These are phyloP conservation scores for Salisapilia sapeloensis DNA, from an alignment of 352 stramenopile species.

Conservation along the genomic window DNA sequence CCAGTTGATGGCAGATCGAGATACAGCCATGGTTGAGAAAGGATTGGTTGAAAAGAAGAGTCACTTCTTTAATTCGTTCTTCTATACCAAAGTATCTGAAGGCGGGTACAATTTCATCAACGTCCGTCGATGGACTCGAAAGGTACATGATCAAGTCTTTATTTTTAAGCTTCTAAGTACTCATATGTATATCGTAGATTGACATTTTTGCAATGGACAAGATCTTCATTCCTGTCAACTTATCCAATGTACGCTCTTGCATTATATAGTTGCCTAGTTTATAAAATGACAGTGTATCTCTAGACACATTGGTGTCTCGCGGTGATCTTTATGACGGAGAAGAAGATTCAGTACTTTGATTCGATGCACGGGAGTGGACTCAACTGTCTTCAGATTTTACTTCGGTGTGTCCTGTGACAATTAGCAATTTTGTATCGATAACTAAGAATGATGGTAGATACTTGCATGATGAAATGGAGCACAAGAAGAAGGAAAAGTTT, in stretches of 20 bases:
- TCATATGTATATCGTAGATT: too few species aligned
- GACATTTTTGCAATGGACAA: conserved; percentile 85
- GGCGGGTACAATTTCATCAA: conserved; percentile 73
- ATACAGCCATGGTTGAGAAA: conserved; percentile 30
- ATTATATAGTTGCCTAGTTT: not conserved
- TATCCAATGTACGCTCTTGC: conserved; percentile 49
- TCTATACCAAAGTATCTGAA: conserved; percentile 70
- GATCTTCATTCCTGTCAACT: conserved; percentile 73
- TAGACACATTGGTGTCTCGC: conserved; percentile 79
- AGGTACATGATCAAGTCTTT: conserved; percentile 14
- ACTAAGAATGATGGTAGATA: conserved; percentile 17
- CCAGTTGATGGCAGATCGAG: conserved; percentile 55
- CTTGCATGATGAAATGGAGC: conserved; percentile 63
- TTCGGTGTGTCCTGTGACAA: conserved; percentile 15
- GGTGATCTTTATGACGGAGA: conserved; percentile 76
- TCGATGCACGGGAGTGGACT: conserved; percentile 63
- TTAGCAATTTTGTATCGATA: not conserved
- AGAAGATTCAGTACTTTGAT: conserved; percentile 82
- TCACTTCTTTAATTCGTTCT: conserved; percentile 82
- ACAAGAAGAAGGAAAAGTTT: conserved; percentile 71
- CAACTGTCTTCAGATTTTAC: conserved; percentile 48
- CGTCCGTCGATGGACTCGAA: conserved; percentile 68
- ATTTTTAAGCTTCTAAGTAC: not conserved
- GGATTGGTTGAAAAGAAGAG: conserved; percentile 27
- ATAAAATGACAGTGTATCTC: not conserved